Evolutionary conservation across 306 rosid genomes (phyloP), one percentile per base, ranked within the genome.

Genomic region (Quercus engelmannii): DNA sequence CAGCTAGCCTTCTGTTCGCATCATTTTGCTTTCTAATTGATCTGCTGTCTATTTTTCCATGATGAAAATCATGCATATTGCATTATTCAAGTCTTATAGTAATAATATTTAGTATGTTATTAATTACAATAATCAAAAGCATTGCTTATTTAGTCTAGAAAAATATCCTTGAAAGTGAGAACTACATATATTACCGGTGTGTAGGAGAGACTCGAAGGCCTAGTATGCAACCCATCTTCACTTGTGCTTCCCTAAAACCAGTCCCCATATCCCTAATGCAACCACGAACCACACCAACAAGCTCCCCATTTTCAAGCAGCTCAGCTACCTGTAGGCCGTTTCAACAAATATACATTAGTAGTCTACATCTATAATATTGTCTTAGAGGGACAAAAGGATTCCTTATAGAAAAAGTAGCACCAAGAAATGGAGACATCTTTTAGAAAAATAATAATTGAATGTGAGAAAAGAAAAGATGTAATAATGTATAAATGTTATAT

Each of bases 121-220:
- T 83, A 41, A 41, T 41, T 41, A 41, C 46, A 41, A 8, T 41
- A 3, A 41, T 41, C 46, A 41, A 41, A 41, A 41, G 46, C 46
- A 8, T 2, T 41, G 46, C 46, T 41, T 41, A 41, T 41, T 7
- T 41, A 41, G 46, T 41, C 46, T 41, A 41, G 46, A 41, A 41
- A 0, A 41, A 41, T 41, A 41, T 41, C 12, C 11, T 41, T 41
- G 19, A 49, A 76, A 58, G 23, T 26, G 28, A 14, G 33, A 1
- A 49, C 15, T 12, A 12, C 3, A 38, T 46, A 49, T 8, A 5
- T 31, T 86, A 90, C 97, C 93, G 77, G 80, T 84, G 84, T 68
- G 84, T 31, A 72, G 93, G 94, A 77, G 97, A 90, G 69, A 92
- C 94, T 23, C 94, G 83, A 72, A 92, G 97, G 78, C 97, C 97